Percentiles rank a stretch among this genome's conserved stretches.
phyloP scores from a whole-genome alignment of 768 basidiomycete genomes.

The Mycena capillaripes region DNA sequence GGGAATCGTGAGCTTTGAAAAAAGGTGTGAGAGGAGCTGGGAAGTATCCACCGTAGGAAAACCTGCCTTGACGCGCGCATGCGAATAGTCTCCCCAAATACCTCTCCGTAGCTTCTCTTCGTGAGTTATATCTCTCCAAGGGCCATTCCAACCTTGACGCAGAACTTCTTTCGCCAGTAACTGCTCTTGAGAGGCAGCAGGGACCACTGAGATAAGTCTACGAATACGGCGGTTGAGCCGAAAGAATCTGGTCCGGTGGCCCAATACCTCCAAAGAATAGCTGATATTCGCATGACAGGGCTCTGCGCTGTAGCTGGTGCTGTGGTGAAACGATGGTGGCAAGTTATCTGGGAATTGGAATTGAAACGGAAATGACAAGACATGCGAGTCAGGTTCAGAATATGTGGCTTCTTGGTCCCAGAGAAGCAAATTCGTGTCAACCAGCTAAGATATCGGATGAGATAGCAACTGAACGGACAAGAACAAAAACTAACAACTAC shows the following conservation, averaged over 20 bases:
- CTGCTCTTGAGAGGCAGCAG: constrained; percentile 22
- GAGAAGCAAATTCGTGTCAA: not conserved
- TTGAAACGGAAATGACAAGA: constrained; percentile 9
- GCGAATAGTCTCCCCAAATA: constrained; percentile 33
- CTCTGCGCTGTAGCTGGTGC: too few species aligned
- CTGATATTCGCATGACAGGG: not conserved
- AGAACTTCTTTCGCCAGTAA: constrained; percentile 9
- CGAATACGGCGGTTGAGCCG: constrained; percentile 24
- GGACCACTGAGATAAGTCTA: constrained; percentile 21
- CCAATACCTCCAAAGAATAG: constrained; percentile 30
- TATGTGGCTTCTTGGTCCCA: constrained; percentile 21
- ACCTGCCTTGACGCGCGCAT: constrained; percentile 13
- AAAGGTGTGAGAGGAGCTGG: not conserved
- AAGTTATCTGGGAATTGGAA: constrained; percentile 15
- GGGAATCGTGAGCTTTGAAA: constrained; percentile 19
- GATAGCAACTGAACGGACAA: not conserved
- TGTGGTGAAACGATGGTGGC: constrained; percentile 25
- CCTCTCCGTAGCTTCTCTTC: constrained; percentile 24
- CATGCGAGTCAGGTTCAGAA: constrained; percentile 8
- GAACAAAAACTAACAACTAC: not conserved
- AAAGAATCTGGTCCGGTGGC: constrained; percentile 15
- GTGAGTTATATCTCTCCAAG: not conserved
- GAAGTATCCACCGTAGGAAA: not conserved
- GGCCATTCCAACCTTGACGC: constrained; percentile 20
- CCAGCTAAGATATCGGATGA: constrained; percentile 13